Base-by-base conservation (phyloP, 148 eudicot species). In the Heliamphora exappendiculata region DNA sequence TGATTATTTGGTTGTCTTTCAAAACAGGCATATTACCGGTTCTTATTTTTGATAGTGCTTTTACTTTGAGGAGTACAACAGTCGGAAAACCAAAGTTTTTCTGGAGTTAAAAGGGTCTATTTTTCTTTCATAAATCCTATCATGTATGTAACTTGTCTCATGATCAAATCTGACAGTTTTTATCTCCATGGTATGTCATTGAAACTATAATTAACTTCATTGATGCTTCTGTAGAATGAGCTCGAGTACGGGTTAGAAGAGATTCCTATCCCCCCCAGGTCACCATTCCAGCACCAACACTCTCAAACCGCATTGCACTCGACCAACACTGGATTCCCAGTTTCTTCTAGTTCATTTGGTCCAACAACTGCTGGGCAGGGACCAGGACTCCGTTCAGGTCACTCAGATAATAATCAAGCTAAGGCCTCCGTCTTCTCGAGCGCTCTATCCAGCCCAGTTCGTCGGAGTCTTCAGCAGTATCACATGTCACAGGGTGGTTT, bases 401-500 rank as follows among this genome's bases (percentile, higher is more conserved):
- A 74, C 22, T 41, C 65, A 16, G 76, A 74, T 59, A 53, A n/a
- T n/a, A n/a, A 42, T 9, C 76, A 58, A 74, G 36, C 37, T 28
- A 74, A 59, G 55, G 59, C 44, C 24, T 57, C 65, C 0, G 76
- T 74, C 59, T 74, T 74, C 67, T 74, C 76, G n/a, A 74, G 59
- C 26, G 76, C 76, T 41, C 76, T 74, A 58, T 75, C 78, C 58
- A 75, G 78, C 68, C 78, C 78, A 45, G 78, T 75, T 75, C 78
- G 70, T 34, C 60, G 78, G 6, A 75, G 78, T 65, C 70, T 75
- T 64, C 78, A 75, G 78, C 55, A 75, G 39, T 75, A 49, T 63
- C 78, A 75, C 12, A 11, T 75, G 16, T 62, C 72, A 39, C 81
- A 78, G 59, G 77, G 76, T 6, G 28, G 66, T 33, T 34, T 45